Evolutionary conservation across 2,329 filamentous ascomycete genomes (phyloP).

Genomic region (Fusarium pseudonygamai): DNA sequence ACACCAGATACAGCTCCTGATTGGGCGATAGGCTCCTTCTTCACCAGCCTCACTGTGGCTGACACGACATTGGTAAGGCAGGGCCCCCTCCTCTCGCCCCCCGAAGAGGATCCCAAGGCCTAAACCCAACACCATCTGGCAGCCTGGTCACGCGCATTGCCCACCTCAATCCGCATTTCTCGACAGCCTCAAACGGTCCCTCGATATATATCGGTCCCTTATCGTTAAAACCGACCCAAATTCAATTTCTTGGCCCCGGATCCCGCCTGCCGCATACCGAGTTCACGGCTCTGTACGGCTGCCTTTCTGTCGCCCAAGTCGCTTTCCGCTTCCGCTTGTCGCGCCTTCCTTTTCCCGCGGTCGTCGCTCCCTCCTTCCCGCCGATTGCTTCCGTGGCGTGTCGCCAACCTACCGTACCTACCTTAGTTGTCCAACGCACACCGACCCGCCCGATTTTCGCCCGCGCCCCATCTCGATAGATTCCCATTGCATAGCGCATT

Average conservation of each 20-base stretch:
- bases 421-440: slow-evolving; percentile 24
- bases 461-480: slow-evolving; percentile 24
- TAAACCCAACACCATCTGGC: slow-evolving; percentile 47
- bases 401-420: slow-evolving; percentile 22
- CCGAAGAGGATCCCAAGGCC: slow-evolving; percentile 34
- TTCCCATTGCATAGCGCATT: slow-evolving; percentile 48
- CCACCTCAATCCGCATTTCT: slow-evolving; percentile 47
- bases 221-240: slow-evolving; percentile 27
- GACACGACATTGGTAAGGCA: slow-evolving; percentile 28
- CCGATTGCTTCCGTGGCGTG: slow-evolving; percentile 40
- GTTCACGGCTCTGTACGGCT: slow-evolving; percentile 14
- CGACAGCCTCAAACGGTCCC: slow-evolving; percentile 47
- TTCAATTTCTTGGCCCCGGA: slow-evolving; percentile 23
- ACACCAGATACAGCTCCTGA: not conserved
- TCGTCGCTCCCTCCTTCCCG: slow-evolving; percentile 33
- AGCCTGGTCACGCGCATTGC: slow-evolving; percentile 52
- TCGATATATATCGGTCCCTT: slow-evolving; percentile 34
- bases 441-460: slow-evolving; percentile 33
- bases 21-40: slow-evolving; percentile 25
- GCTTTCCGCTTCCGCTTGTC: slow-evolving; percentile 19
- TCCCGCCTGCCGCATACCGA: slow-evolving; percentile 24
- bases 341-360: slow-evolving; percentile 34
- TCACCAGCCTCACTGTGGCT: slow-evolving; percentile 42
- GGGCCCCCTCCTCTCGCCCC: slow-evolving; percentile 31
- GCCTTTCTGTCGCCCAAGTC: slow-evolving; percentile 25